Percentiles rank a stretch among this genome's conserved stretches.
phyloP scores from a whole-genome alignment of 2,329 filamentous ascomycete genomes.

The Epichloe scottii region DNA sequence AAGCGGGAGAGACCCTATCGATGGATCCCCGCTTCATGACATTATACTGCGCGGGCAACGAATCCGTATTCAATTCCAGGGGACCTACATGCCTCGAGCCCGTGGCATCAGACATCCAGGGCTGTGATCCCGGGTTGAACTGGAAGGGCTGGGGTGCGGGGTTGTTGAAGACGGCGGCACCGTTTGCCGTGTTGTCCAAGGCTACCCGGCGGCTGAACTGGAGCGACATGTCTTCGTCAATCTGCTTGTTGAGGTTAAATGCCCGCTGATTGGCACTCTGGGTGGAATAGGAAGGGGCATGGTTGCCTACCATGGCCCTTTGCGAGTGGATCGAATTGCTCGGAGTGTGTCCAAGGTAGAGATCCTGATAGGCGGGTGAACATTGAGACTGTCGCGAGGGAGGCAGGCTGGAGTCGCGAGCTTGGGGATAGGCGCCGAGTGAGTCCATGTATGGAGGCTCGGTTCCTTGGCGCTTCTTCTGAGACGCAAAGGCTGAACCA shows the following conservation, averaged over 20 bases:
- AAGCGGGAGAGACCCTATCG: constrained; percentile 25
- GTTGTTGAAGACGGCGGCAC: constrained; percentile 15
- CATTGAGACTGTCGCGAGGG: constrained; percentile 41
- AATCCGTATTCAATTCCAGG: constrained; percentile 21
- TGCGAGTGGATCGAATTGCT: constrained; percentile 35
- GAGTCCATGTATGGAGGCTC: constrained; percentile 29
- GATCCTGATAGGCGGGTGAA: constrained; percentile 24
- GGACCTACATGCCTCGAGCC: constrained; percentile 16
- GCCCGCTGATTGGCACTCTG: constrained; percentile 26
- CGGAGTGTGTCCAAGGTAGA: constrained; percentile 26
- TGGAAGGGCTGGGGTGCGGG: constrained; percentile 28
- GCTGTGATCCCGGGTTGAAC: constrained; percentile 33
- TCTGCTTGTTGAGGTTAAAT: constrained; percentile 25
- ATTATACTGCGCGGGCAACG: constrained; percentile 14
- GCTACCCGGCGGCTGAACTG: constrained; percentile 21
- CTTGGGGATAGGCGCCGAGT: constrained; percentile 19
- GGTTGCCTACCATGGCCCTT: constrained; percentile 27
- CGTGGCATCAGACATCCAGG: constrained; percentile 28
- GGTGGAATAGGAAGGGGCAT: constrained; percentile 33
- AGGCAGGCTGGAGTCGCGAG: constrained; percentile 43
- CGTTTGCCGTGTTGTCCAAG: constrained; percentile 19
- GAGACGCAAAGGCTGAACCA: constrained; percentile 13
- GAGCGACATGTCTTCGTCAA: constrained; percentile 25
- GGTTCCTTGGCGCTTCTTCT: constrained; percentile 20
- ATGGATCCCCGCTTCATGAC: constrained; percentile 24